Evolutionary conservation across 129 eudicot species (phyloP), one percentile per base, ranked within the genome.

Genomic region (Escallonia rubra): DNA sequence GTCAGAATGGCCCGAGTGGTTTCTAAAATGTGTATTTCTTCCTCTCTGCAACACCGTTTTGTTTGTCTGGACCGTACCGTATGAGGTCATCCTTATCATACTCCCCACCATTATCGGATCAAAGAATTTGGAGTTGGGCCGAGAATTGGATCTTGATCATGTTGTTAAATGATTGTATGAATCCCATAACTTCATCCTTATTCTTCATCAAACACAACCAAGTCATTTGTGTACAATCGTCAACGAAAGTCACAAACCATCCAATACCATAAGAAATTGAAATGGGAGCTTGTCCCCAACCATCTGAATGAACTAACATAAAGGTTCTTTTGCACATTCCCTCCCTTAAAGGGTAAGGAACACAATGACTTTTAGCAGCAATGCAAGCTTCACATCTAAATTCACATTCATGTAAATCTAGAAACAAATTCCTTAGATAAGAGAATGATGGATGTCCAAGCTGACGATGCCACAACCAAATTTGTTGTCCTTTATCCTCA

Each of bases 81-180:
- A 13, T 34, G 3, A 62, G 10, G 2, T 34, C 7, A 4, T 9
- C 3, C 34, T 57, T 59, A 39, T 3, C 44, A 59, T 59, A 59
- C 43, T 62, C 38, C 2, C 66, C 66, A 62, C 66, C 66, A 43
- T 62, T 62, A 34, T 62, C 50, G 8, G 66, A 62, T 16, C 4
- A 34, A 13, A 62, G 50, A 43, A 41, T 14, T 14, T 60, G 16
- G 10, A 41, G n/a, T 43, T 62, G 42, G 43, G 66, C 9, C 43
- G 51, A 59, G 43, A 62, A 62, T 43, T 62, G 50, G 5, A 2
- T 62, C n/a, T 62, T 4, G 3, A 62, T 14, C 66, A 62, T 62
- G 3, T 10, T 41, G 43, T 62, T 34, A 62, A 62, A 62, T 9
- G 51, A 41, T 34, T 13, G 8, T 11, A 62, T 42, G 3, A 62